phyloP scores from a whole-genome alignment of 371 early-diverging fungal species.

The Mitosporidium daphniae region DNA sequence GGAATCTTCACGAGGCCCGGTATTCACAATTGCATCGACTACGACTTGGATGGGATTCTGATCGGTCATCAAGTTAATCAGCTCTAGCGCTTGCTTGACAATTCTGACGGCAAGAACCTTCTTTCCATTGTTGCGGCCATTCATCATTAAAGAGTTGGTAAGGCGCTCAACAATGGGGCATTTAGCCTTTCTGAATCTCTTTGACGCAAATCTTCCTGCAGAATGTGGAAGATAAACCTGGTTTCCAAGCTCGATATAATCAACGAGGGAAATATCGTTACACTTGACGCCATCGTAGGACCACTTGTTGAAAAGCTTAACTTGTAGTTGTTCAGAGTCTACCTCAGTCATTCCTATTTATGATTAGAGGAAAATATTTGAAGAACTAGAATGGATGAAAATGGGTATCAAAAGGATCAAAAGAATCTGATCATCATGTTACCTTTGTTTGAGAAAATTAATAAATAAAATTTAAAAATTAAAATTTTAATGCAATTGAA shows the following conservation, averaged over 20 bases:
- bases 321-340: no score
- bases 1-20: slow-evolving; percentile 98
- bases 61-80: slow-evolving; percentile 89
- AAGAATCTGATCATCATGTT: no score
- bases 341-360: no score
- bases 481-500: no score
- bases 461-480: no score
- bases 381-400: no score
- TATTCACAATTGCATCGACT: slow-evolving; percentile 97
- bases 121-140: slow-evolving; percentile 99
- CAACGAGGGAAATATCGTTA: slow-evolving; percentile 59
- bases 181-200: slow-evolving; percentile 87
- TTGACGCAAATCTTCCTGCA: slow-evolving; percentile 80
- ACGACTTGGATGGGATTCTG: slow-evolving; percentile 95
- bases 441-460: no score
- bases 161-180: slow-evolving; percentile 98
- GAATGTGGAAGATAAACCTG: slow-evolving; percentile 89
- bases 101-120: slow-evolving; percentile 93
- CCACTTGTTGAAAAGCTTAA: slow-evolving; percentile 66
- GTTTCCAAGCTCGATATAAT: slow-evolving; percentile 57
- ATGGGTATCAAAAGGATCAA: no score
- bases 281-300: slow-evolving; percentile 66
- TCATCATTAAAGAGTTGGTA: slow-evolving; percentile 98
- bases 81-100: slow-evolving; percentile 95
- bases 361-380: no score